These are phyloP conservation scores for Penicillium turbatum DNA, from an alignment of 495 filamentous ascomycete genomes.

Conservation along the genomic window DNA sequence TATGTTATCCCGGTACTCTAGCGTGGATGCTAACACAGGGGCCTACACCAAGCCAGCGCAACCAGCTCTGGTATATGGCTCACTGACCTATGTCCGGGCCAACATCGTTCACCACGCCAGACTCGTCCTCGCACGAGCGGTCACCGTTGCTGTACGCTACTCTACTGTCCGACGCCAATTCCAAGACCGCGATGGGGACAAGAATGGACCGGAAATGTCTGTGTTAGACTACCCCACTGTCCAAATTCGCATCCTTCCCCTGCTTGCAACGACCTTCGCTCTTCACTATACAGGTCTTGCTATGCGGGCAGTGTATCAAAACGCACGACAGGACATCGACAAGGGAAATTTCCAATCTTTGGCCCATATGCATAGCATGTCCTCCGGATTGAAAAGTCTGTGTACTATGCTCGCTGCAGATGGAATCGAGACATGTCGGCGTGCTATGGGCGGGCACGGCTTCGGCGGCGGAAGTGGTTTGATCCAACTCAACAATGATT, in stretches of 20 bases:
- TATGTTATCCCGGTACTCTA: constrained; percentile 43
- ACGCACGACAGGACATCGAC: constrained; percentile 36
- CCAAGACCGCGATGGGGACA: constrained; percentile 39
- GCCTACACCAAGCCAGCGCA: constrained; percentile 36
- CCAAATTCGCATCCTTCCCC: constrained; percentile 45
- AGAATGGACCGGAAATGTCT: constrained; percentile 33
- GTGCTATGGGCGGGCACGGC: constrained; percentile 48
- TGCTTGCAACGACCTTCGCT: constrained; percentile 46
- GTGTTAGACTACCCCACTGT: constrained; percentile 50
- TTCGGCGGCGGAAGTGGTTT: constrained; percentile 47
- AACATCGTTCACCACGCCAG: constrained; percentile 46
- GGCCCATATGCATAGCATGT: constrained; percentile 46
- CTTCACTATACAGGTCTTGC: constrained; percentile 46
- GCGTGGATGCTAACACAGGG: constrained; percentile 39
- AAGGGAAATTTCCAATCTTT: constrained; percentile 38
- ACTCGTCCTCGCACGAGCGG: constrained; percentile 44
- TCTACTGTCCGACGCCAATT: constrained; percentile 43
- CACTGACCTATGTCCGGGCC: constrained; percentile 43
- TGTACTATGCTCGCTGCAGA: constrained; percentile 47
- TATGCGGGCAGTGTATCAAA: constrained; percentile 39
- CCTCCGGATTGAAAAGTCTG: constrained; percentile 47
- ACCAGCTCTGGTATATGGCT: constrained; percentile 43
- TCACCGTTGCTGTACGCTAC: constrained; percentile 47
- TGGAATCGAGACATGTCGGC: constrained; percentile 47
- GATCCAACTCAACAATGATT: constrained; percentile 44